phyloP scores from a whole-genome alignment of 140 eudicot genomes.

The Cichorium intybus region DNA sequence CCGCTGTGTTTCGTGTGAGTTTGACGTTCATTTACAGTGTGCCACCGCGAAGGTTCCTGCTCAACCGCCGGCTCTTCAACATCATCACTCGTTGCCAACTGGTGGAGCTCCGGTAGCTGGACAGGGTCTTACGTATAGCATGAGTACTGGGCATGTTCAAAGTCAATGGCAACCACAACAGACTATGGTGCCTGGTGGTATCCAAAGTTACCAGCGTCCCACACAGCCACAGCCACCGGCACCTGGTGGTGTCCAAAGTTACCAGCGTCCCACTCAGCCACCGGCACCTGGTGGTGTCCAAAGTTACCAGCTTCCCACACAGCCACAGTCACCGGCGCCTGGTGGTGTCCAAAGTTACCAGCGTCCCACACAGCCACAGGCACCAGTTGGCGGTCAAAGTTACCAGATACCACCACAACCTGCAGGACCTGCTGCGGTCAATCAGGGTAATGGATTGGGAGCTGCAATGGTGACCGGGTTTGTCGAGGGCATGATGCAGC shows the following conservation, averaged over 20 bases:
- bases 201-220: slow-evolving; percentile 6
- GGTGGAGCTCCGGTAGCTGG: not conserved
- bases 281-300: too few species aligned
- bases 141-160: slow-evolving; percentile 24
- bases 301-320: too few species aligned
- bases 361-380: not conserved
- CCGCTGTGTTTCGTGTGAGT: slow-evolving; percentile 51
- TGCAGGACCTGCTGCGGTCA: not conserved
- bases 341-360: not conserved
- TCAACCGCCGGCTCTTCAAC: slow-evolving; percentile 7
- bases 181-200: not conserved
- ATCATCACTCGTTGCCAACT: slow-evolving; percentile 6
- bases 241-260: not conserved
- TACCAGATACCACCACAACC: not conserved
- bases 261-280: not conserved
- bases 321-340: not conserved
- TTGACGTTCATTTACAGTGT: slow-evolving; percentile 59
- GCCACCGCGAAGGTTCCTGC: slow-evolving; percentile 13
- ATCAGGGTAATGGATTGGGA: slow-evolving; percentile 18
- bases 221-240: not conserved
- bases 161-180: slow-evolving; percentile 24
- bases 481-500: slow-evolving; percentile 51
- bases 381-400: not conserved
- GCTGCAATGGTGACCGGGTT: slow-evolving; percentile 38
- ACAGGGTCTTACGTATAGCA: slow-evolving; percentile 26